Conservation (phyloP, 2,329 filamentous ascomycete species). For the Verticillium alfalfae region DNA sequence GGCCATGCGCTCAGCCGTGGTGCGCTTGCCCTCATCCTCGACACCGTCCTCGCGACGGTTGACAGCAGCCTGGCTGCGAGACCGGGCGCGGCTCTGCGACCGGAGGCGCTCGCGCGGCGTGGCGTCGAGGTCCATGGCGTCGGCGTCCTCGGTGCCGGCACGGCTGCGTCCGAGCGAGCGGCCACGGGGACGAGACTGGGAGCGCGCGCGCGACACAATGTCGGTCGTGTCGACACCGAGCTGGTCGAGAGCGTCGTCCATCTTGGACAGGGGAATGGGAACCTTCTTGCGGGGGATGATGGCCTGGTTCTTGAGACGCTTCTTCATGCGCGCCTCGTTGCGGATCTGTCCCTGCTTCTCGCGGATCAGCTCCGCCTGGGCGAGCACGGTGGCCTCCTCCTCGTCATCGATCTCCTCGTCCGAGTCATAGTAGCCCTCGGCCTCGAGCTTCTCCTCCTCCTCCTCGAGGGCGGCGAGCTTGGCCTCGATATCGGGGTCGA, state of each 20-base stretch:
- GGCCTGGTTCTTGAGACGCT: slow-evolving; percentile 94
- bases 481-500: slow-evolving; percentile 92
- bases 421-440: slow-evolving; percentile 89
- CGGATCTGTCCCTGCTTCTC: slow-evolving; percentile 90
- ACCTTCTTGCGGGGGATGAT: slow-evolving; percentile 80
- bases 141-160: slow-evolving; percentile 56
- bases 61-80: slow-evolving; percentile 35
- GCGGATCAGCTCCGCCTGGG: slow-evolving; percentile 91
- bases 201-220: slow-evolving; percentile 67
- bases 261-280: slow-evolving; percentile 77
- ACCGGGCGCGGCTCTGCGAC: slow-evolving; percentile 65
- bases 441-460: slow-evolving; percentile 89
- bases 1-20: slow-evolving; percentile 77
- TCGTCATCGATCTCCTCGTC: slow-evolving; percentile 78
- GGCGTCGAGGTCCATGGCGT: slow-evolving; percentile 70
- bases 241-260: slow-evolving; percentile 78
- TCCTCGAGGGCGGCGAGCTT: slow-evolving; percentile 90
- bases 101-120: slow-evolving; percentile 55
- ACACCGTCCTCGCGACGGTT: slow-evolving; percentile 78
- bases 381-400: slow-evolving; percentile 78
- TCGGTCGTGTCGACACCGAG: slow-evolving; percentile 80
- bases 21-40: slow-evolving; percentile 56
- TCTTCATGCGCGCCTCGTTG: slow-evolving; percentile 93
- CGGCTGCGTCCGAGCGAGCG: slow-evolving; percentile 62
- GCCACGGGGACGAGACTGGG: slow-evolving; percentile 62